A percentile compares a stretch with the other conserved stretches of the same genome.
Evolutionary conservation across 306 rosid species (phyloP).

Genomic region (Cicer chorassanicum): DNA sequence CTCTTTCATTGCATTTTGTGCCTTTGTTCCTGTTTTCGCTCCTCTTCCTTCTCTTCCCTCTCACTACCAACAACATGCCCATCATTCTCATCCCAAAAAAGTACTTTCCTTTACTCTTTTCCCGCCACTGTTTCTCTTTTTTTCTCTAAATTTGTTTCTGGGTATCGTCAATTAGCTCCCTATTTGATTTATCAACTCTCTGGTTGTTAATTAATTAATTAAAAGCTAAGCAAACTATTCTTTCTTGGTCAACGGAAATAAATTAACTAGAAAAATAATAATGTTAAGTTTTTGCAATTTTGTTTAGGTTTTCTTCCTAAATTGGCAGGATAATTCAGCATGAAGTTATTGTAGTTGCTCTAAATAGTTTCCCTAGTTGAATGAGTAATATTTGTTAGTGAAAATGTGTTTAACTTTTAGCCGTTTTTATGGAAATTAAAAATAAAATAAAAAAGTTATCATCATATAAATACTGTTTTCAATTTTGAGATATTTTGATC

Average conservation of each 20-base stretch:
- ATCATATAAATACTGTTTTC: neutral
- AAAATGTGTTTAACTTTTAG: neutral
- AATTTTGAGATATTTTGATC: constrained; percentile 7
- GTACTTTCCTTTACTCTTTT: constrained; percentile 50
- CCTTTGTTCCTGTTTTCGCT: constrained; percentile 66
- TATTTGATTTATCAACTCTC: neutral
- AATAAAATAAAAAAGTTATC: neutral
- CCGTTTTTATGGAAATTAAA: constrained; percentile 12
- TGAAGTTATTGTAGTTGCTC: constrained; percentile 9
- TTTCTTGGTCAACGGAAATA: neutral
- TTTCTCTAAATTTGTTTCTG: neutral
- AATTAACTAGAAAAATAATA: neutral
- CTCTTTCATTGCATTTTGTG: constrained; percentile 49
- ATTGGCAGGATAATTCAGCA: neutral
- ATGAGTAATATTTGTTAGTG: neutral
- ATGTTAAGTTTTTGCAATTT: neutral
- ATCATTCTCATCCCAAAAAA: constrained; percentile 38
- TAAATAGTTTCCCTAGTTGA: neutral
- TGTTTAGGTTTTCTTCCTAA: constrained; percentile 13
- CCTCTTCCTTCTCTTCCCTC: constrained; percentile 60
- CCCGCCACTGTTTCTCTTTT: neutral
- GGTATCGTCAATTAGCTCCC: constrained; percentile 17
- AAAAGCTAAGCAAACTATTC: neutral
- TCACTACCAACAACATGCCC: constrained; percentile 43
- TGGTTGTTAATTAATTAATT: neutral